These are phyloP conservation scores for Ilex paraguariensis DNA, from an alignment of 305 asterid genomes.

Conservation along the genomic window DNA sequence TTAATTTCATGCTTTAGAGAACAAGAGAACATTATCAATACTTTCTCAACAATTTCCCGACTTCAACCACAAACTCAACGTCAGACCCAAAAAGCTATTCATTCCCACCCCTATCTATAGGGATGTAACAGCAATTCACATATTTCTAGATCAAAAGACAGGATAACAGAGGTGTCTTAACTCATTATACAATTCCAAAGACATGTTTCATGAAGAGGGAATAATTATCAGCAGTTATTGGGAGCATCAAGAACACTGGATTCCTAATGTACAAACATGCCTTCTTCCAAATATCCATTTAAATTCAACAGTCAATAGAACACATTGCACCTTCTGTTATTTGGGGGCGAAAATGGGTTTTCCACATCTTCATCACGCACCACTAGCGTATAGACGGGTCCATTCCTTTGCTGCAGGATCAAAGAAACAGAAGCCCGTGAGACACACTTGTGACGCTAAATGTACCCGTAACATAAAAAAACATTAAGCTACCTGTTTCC, in stretches of 20 bases:
- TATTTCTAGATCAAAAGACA: neutral
- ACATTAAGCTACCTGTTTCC: conserved; percentile 41
- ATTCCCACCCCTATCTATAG: too few relatives aligned
- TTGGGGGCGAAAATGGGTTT: neutral
- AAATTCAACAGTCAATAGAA: neutral
- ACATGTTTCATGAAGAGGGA: neutral
- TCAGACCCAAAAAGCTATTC: too few relatives aligned
- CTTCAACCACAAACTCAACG: too few relatives aligned
- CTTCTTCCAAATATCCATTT: neutral
- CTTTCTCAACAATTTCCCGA: too few relatives aligned
- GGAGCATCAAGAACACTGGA: conserved; percentile 4
- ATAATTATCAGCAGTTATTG: conserved; percentile 5
- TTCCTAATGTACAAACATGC: conserved; percentile 1
- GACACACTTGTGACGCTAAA: too few relatives aligned
- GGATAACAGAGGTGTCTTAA: neutral
- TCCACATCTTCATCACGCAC: conserved; percentile 23
- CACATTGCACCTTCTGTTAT: conserved; percentile 1
- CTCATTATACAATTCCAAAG: conserved; percentile 14
- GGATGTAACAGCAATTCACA: neutral
- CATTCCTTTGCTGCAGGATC: conserved; percentile 38
- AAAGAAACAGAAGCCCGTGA: neutral
- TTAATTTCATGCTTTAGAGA: too few relatives aligned
- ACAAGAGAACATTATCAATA: too few relatives aligned
- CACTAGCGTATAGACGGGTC: conserved; percentile 39
- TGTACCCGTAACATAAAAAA: neutral